phyloP scores from a whole-genome alignment of 257 asterid genomes.

The Primulina tabacum region DNA sequence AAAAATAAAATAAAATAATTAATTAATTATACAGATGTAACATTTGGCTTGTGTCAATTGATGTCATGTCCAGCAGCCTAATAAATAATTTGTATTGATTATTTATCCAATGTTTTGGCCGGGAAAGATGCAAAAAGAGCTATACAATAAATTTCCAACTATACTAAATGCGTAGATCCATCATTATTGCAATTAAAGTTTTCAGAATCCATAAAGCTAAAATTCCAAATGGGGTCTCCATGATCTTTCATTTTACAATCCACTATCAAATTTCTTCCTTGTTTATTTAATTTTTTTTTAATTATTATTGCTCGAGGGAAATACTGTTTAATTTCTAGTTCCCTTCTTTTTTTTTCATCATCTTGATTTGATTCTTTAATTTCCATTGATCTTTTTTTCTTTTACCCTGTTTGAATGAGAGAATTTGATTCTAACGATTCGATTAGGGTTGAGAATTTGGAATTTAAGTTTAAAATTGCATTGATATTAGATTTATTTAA shows the following conservation, averaged over 20 bases:
- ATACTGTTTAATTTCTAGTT: neutral
- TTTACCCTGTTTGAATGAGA: no score
- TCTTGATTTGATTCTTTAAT: no score
- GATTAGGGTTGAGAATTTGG: no score
- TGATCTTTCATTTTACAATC: slow-evolving; percentile 17
- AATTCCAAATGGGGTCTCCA: slow-evolving; percentile 28
- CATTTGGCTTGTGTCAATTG: neutral
- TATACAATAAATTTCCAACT: slow-evolving; percentile 14
- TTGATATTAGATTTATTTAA: no score
- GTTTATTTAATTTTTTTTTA: neutral
- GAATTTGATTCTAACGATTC: no score
- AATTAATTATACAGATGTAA: no score
- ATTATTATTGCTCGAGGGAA: neutral
- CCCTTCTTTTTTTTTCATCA: no score
- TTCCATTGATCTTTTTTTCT: no score
- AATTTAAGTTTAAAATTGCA: no score
- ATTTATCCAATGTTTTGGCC: neutral
- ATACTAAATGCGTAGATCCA: slow-evolving; percentile 21
- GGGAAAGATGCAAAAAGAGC: slow-evolving; percentile 11
- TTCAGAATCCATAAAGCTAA: slow-evolving; percentile 26
- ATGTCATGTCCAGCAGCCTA: neutral
- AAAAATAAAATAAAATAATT: no score
- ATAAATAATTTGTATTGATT: no score
- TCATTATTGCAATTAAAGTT: slow-evolving; percentile 30
- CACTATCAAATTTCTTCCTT: neutral